A percentile compares a stretch with the other conserved stretches of the same genome.
phyloP scores from a whole-genome alignment of 352 stramenopile species.

The Thalassiosira allenii region DNA sequence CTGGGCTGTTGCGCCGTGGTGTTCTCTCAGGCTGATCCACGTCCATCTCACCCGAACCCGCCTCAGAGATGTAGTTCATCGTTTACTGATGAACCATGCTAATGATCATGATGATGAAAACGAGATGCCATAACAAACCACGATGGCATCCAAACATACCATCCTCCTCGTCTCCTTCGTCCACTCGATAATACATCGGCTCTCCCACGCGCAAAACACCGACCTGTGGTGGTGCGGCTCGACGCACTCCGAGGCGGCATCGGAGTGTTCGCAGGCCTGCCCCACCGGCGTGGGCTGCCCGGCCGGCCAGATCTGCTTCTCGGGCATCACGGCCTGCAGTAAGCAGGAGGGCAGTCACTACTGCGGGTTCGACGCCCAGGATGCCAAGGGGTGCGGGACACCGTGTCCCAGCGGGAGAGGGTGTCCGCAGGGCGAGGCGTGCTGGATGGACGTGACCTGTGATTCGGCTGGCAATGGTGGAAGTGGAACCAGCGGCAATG shows the following conservation, averaged over 20 bases:
- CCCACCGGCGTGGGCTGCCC: conserved; percentile 17
- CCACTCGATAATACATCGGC: too few species aligned
- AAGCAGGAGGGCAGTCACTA: background rate
- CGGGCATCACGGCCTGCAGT: conserved; percentile 1
- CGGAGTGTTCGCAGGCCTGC: conserved; percentile 10
- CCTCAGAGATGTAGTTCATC: too few species aligned
- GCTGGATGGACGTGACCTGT: conserved; percentile 13
- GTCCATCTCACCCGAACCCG: too few species aligned
- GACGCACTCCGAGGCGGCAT: background rate
- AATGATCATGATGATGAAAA: too few species aligned
- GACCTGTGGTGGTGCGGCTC: conserved; percentile 26
- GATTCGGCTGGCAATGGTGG: background rate
- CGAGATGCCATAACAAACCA: too few species aligned
- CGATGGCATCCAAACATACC: too few species aligned
- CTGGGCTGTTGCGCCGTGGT: too few species aligned
- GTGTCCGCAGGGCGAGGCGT: conserved; percentile 19
- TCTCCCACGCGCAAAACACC: too few species aligned
- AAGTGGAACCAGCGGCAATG: background rate
- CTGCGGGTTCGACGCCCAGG: background rate
- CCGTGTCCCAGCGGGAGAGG: conserved; percentile 2
- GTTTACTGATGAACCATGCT: too few species aligned
- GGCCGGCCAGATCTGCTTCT: conserved; percentile 13
- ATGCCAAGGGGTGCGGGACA: conserved; percentile 10
- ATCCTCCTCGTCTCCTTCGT: too few species aligned
- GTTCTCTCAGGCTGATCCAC: too few species aligned